Evolutionary conservation across 139 green algal species (phyloP), one percentile per base, ranked within the genome.

Genomic region (Nannochloris sp.): DNA sequence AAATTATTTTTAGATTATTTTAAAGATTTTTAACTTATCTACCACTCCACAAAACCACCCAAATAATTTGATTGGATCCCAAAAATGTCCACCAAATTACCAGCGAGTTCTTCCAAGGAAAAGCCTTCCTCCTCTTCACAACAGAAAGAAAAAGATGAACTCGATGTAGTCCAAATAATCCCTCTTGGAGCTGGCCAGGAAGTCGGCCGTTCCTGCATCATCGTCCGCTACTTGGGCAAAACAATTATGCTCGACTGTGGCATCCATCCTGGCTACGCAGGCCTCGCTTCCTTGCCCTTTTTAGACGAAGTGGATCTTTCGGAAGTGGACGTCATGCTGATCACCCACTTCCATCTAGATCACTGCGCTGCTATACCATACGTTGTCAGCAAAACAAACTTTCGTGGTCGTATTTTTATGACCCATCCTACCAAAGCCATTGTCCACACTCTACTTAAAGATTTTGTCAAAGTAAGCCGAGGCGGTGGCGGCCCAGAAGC

Each of bases 321-420:
- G 19, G 73, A 63, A 4, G 75, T 98, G 14, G 90, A 98, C 65
- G 81, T 91, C 14, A 83, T 90, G 19, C 87, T 99, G 8, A 87
- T 99, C 32, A 99, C 94, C 1, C 94, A 99, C 74, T 99, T 99
- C 59, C 93, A 99, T 65, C 78, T 97, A 33, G 93, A 99, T 76
- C 93, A 99, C 75, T 95, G 87, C 70, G 93, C 93, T 8, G 90
- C 93, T 13, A 78, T 99, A 42, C 93, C 93, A 0, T 97, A 91
- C 61, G 79, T 99, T 10, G 68, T 95, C 1, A 70, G 73, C 8
- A 83, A 89, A 59, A 98, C 92, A 2, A 81, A 74, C 47, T 98
- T 98, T 76, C 77, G 84, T 66, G 94, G 94, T 0, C 78, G 83
- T 10, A 83, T 98, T 44, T 93, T 97, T 68, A 99, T 99, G 94